Evolutionary conservation across 116 monocot species (phyloP), one percentile per base, ranked within the genome.

Genomic region (Posidonia oceanica): DNA sequence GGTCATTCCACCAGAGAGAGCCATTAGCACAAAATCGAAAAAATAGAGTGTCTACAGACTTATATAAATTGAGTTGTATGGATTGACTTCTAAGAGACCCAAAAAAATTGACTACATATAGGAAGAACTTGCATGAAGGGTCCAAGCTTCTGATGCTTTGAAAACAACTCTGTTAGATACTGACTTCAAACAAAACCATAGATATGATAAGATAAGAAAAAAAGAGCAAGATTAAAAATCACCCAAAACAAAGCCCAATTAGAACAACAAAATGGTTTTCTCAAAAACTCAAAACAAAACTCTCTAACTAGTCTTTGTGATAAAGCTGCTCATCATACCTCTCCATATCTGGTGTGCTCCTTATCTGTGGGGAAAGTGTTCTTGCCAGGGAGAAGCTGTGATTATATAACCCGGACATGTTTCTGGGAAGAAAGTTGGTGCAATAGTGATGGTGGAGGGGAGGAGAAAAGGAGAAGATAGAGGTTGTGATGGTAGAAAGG

Each of bases 141-240:
- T 29, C 91, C 89, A 70, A 96, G 83, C 81, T 96, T 96, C 72
- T 96, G 92, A 75, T 89, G 88, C 83, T 96, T 92, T 68, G 81
- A 77, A 67, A 96, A 69, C 77, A 96, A 77, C 79, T 89, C 92
- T 71, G 87, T 76, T 85, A 96, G 83, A 80, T 96, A 96, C 77
- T 91, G 89, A 85, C 96, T 91, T 74, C 37, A 39, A 73, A 55
- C 36, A 36, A 64, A 70, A 80, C 54, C 70, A 57, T 37, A 62
- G 56, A 55, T 64, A 39, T 23, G 44, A n/a, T n/a, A 42, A 52
- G 36, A 52, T 29, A 67, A 62, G 59, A 70, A 66, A 53, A 52
- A 42, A 52, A 67, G 56, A 64, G 62, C 70, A 75, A 64, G 59
- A 82, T 82, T 58, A 58, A 20, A 70, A 11, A n/a, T 57, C 39